Percentiles rank a stretch among this genome's conserved stretches.
Conservation (phyloP, 495 filamentous ascomycete genomes). For the Lasiosphaeria hispida region DNA sequence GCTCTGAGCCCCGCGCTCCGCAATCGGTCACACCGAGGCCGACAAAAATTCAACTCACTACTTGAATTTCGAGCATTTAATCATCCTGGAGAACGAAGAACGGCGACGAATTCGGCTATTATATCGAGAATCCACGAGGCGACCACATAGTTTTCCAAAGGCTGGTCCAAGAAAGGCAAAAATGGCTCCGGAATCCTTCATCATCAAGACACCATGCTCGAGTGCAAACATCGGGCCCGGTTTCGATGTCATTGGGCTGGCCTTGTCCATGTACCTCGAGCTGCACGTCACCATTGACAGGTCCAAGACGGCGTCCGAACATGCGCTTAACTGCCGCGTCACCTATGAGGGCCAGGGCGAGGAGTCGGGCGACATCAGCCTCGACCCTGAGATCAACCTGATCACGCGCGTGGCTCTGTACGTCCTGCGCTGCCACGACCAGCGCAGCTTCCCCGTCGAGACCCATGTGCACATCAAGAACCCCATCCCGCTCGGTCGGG, state of each 20-base stretch:
- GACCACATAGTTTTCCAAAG: neutral
- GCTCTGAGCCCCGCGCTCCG: constrained; percentile 17
- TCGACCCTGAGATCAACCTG: constrained; percentile 78
- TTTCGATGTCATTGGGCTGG: constrained; percentile 95
- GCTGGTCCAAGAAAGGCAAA: neutral
- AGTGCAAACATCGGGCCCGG: constrained; percentile 95
- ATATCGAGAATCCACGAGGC: neutral
- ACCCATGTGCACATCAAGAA: constrained; percentile 93
- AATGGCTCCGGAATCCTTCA: constrained; percentile 49
- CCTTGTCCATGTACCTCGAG: constrained; percentile 86
- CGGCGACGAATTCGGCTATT: neutral
- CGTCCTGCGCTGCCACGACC: constrained; percentile 84
- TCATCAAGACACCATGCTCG: constrained; percentile 74
- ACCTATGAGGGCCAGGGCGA: constrained; percentile 84
- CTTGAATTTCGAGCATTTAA: too few species aligned
- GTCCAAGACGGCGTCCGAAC: constrained; percentile 46
- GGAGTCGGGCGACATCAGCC: constrained; percentile 67
- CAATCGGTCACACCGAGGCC: constrained; percentile 12
- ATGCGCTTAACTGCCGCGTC: constrained; percentile 79
- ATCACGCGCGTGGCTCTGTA: constrained; percentile 90
- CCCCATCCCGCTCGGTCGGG: constrained; percentile 86
- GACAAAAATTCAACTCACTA: constrained; percentile 10
- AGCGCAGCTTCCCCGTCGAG: constrained; percentile 73
- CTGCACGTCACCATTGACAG: constrained; percentile 69
- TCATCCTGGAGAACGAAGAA: too few species aligned